Percentiles rank a stretch among this genome's conserved stretches.
Conservation (phyloP, 2,329 filamentous ascomycete species). For the Atkinsonella texensis region DNA sequence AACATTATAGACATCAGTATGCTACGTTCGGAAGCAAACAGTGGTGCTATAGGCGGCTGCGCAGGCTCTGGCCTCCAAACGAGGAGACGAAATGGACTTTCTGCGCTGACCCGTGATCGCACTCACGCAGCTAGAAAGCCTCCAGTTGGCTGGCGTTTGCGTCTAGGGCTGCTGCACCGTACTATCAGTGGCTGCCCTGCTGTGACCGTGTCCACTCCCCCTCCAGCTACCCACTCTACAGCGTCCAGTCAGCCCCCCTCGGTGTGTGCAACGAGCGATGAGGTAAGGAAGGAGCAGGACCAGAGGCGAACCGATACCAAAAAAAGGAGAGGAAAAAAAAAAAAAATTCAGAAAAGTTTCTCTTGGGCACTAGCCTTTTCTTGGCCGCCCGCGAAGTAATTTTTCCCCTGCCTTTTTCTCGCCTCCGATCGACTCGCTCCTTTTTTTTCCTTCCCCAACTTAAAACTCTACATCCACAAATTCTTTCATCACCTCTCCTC, state of each 20-base stretch:
- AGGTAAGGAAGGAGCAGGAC: background rate
- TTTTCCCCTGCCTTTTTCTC: slow-evolving; percentile 23
- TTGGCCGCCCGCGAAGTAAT: slow-evolving; percentile 18
- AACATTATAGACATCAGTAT: too few relatives aligned
- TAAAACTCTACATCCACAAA: slow-evolving; percentile 18
- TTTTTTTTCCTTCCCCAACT: slow-evolving; percentile 22
- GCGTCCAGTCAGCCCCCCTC: background rate
- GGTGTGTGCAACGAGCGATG: too few relatives aligned
- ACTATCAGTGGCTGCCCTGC: slow-evolving; percentile 2
- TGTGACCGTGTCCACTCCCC: background rate
- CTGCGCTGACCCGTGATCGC: too few relatives aligned
- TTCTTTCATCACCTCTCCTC: slow-evolving; percentile 19
- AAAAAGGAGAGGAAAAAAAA: slow-evolving; percentile 5
- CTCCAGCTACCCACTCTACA: background rate
- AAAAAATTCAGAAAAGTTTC: background rate
- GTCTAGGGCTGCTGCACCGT: slow-evolving; percentile 1
- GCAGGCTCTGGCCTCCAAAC: too few relatives aligned
- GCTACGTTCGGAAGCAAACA: too few relatives aligned
- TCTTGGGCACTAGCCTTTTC: slow-evolving; percentile 19
- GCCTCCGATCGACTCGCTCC: slow-evolving; percentile 15
- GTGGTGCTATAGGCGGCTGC: too few relatives aligned
- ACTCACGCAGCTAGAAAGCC: background rate
- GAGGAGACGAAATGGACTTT: too few relatives aligned
- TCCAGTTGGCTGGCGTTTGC: background rate
- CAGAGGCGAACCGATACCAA: background rate